A percentile compares a stretch with the other conserved stretches of the same genome.
These are phyloP conservation scores for Hyaloscypha variabilis DNA, from an alignment of 495 filamentous ascomycete genomes.

Conservation along the genomic window DNA sequence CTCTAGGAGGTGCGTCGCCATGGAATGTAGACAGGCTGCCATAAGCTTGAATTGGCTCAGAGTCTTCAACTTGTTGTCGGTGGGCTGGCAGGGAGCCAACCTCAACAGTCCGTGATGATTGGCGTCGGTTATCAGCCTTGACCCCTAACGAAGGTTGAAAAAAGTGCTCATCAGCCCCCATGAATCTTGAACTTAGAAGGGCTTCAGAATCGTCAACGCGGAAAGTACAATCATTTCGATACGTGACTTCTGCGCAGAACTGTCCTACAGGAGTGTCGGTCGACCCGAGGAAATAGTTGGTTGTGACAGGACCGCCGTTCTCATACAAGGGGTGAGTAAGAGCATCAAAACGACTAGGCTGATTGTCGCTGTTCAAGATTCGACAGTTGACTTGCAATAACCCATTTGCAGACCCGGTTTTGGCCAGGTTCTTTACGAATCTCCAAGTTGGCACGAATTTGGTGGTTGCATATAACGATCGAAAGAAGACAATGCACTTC, in stretches of 20 bases:
- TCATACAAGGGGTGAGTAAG: constrained; percentile 74
- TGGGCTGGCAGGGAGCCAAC: constrained; percentile 75
- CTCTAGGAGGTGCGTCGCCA: constrained; percentile 69
- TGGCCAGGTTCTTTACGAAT: constrained; percentile 73
- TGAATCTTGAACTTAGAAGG: constrained; percentile 90
- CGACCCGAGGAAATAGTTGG: constrained; percentile 74
- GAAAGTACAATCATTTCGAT: constrained; percentile 88
- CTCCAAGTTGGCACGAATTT: constrained; percentile 88
- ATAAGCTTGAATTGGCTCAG: constrained; percentile 79
- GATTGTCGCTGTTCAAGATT: constrained; percentile 62
- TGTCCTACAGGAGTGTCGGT: constrained; percentile 85
- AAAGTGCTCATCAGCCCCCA: constrained; percentile 86
- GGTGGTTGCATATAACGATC: constrained; percentile 84
- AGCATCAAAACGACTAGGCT: constrained; percentile 55
- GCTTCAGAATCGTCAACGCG: constrained; percentile 89
- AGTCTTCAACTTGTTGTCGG: constrained; percentile 47
- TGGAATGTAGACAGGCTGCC: constrained; percentile 94
- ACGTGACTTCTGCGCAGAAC: constrained; percentile 78
- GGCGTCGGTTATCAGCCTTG: constrained; percentile 29
- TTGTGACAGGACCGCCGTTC: constrained; percentile 65
- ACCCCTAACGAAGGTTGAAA: constrained; percentile 72
- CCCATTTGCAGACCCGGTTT: constrained; percentile 57
- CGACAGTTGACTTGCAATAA: constrained; percentile 80
- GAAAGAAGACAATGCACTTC: constrained; percentile 90
- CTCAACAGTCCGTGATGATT: constrained; percentile 50